Evolutionary conservation across 345 rosid species (phyloP).

Genomic region (Laguncularia racemosa): DNA sequence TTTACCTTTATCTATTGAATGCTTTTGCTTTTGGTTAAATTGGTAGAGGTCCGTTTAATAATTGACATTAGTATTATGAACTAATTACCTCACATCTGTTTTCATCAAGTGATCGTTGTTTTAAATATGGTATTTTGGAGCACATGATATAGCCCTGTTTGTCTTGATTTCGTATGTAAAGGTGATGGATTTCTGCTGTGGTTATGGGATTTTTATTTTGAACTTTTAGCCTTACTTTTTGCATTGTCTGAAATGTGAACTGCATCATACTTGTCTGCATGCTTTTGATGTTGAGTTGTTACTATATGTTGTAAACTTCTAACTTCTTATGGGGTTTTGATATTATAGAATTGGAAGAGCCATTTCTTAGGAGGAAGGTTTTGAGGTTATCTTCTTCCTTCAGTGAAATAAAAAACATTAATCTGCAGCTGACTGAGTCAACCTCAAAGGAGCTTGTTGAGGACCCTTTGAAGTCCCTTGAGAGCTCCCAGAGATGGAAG

Average conservation of each 20-base stretch:
- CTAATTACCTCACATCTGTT: too few relatives aligned
- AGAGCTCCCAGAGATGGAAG: slow-evolving; percentile 75
- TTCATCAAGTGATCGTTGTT: too few relatives aligned
- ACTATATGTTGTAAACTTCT: not conserved
- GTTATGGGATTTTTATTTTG: too few relatives aligned
- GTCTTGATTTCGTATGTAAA: too few relatives aligned
- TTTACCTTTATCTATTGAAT: too few relatives aligned
- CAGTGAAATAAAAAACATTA: slow-evolving; percentile 54
- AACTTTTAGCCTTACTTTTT: too few relatives aligned
- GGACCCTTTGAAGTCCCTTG: slow-evolving; percentile 77
- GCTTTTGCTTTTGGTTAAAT: too few relatives aligned
- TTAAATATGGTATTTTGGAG: too few relatives aligned
- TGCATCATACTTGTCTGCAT: not conserved
- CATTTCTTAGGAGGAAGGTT: slow-evolving; percentile 75
- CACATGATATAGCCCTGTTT: too few relatives aligned
- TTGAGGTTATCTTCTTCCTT: slow-evolving; percentile 62
- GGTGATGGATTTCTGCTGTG: too few relatives aligned
- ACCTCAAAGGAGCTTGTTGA: slow-evolving; percentile 63
- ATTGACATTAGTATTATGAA: too few relatives aligned
- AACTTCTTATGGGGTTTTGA: not conserved
- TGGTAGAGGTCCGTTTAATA: too few relatives aligned
- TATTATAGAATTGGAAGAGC: slow-evolving; percentile 63
- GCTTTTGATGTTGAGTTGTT: not conserved
- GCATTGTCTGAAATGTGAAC: not conserved
- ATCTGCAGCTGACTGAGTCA: slow-evolving; percentile 39